Percentiles rank a stretch among this genome's conserved stretches.
Conservation (phyloP, 2,329 filamentous ascomycete species). For the Zymoseptoria brevis region DNA sequence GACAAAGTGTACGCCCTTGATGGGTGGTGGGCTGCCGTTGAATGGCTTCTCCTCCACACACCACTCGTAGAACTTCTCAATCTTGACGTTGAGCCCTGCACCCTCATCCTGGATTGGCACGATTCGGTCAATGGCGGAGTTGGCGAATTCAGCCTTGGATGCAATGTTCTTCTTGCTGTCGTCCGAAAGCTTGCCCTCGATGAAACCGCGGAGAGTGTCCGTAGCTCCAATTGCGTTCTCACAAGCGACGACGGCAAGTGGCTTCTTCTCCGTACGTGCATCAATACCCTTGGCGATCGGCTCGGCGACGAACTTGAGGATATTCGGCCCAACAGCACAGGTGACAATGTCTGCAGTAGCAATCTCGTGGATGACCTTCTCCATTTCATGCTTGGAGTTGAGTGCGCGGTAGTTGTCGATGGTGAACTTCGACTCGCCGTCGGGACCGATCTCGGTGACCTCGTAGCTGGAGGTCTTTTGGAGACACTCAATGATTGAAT, state of each 20-base stretch:
- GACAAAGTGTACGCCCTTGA: conserved; percentile 89
- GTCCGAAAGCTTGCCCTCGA: conserved; percentile 60
- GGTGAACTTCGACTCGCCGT: conserved; percentile 69
- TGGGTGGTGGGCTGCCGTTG: conserved; percentile 56
- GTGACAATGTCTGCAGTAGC: conserved; percentile 83
- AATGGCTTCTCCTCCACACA: conserved; percentile 87
- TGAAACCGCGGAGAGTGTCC: conserved; percentile 73
- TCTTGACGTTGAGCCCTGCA: conserved; percentile 79
- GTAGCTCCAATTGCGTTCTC: conserved; percentile 97
- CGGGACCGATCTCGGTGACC: conserved; percentile 83
- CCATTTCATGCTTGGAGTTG: conserved; percentile 83
- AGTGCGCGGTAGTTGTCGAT: conserved; percentile 96
- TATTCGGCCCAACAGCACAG: conserved; percentile 91
- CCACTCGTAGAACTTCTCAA: conserved; percentile 99
- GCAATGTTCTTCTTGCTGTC: conserved; percentile 61
- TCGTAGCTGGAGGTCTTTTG: conserved; percentile 71
- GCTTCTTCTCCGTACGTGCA: conserved; percentile 56
- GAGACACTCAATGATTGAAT: conserved; percentile 69
- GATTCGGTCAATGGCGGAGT: conserved; percentile 97
- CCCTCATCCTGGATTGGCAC: conserved; percentile 80
- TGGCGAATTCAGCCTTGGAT: conserved; percentile 79
- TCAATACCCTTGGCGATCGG: conserved; percentile 93
- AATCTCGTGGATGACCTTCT: conserved; percentile 76
- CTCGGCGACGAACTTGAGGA: conserved; percentile 92
- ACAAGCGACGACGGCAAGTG: conserved; percentile 88